Evolutionary conservation across 106 monocot species (phyloP).

Genomic region (Dendrobium nobile): DNA sequence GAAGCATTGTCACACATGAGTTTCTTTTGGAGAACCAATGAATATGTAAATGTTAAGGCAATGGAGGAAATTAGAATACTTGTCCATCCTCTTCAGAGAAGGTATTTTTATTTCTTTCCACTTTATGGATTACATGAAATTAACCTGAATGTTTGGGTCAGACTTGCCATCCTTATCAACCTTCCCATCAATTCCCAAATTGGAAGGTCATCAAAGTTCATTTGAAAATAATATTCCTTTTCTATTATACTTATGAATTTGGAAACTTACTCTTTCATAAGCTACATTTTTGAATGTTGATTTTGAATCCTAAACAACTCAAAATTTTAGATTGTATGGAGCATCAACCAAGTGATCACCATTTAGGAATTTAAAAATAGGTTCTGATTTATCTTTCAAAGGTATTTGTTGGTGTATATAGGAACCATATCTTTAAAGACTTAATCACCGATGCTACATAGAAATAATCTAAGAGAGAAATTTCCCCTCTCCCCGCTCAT

Average conservation of each 20-base stretch:
- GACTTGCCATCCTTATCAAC: slow-evolving; percentile 36
- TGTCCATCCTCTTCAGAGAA: slow-evolving; percentile 63
- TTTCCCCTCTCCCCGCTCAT: too few relatives aligned
- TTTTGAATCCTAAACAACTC: slow-evolving; percentile 28
- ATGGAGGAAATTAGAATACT: slow-evolving; percentile 42
- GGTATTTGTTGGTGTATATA: slow-evolving; percentile 53
- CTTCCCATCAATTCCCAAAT: slow-evolving; percentile 64
- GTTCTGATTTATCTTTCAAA: slow-evolving; percentile 40
- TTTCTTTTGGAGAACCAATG: slow-evolving; percentile 68
- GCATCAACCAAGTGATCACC: slow-evolving; percentile 58
- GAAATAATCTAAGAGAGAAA: too few relatives aligned
- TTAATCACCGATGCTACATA: too few relatives aligned
- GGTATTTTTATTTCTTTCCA: slow-evolving; percentile 44
- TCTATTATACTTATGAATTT: slow-evolving; percentile 34
- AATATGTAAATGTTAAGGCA: slow-evolving; percentile 43
- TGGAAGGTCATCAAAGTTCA: slow-evolving; percentile 62
- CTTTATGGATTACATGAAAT: slow-evolving; percentile 45
- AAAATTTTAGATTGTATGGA: slow-evolving; percentile 28
- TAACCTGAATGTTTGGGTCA: slow-evolving; percentile 42
- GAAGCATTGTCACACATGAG: slow-evolving; percentile 55
- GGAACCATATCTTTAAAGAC: slow-evolving; percentile 35
- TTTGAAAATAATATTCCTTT: slow-evolving; percentile 62
- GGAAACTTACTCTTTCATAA: slow-evolving; percentile 37
- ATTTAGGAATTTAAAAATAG: slow-evolving; percentile 50
- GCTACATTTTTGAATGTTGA: slow-evolving; percentile 33